Evolutionary conservation across 768 basidiomycete species (phyloP).

Genomic region (Candolleomyces aberdarensis): DNA sequence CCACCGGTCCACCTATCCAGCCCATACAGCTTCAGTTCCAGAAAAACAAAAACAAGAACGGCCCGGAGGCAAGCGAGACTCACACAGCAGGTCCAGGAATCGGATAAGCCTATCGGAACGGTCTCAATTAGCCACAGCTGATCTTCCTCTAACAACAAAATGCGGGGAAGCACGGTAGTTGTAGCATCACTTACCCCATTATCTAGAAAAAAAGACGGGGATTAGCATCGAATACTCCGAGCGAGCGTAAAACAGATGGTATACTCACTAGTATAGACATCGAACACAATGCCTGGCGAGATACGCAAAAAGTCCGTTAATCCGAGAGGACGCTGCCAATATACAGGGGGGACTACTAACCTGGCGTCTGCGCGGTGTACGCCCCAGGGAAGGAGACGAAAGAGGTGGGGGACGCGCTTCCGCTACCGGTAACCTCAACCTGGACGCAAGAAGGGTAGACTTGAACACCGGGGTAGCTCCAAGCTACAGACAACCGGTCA

Average conservation of each 20-base stretch:
- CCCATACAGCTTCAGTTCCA: not conserved
- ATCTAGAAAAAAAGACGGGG: not conserved
- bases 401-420: constrained; percentile 38
- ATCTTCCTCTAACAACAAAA: not conserved
- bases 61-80: constrained; percentile 8
- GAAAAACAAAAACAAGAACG: not conserved
- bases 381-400: constrained; percentile 48
- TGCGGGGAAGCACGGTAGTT: not conserved
- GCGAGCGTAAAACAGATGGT: not conserved
- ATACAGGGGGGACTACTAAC: not conserved
- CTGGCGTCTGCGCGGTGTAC: constrained; percentile 30
- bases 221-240: not conserved
- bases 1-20: constrained; percentile 14
- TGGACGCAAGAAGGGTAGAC: constrained; percentile 45
- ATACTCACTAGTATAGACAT: constrained; percentile 30
- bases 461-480: constrained; percentile 37
- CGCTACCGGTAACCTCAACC: constrained; percentile 41
- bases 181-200: constrained; percentile 5
- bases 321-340: not conserved
- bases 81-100: constrained; percentile 42
- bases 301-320: not conserved
- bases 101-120: constrained; percentile 26
- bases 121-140: not conserved
- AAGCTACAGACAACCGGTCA: constrained; percentile 17
- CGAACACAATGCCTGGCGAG: constrained; percentile 25